Percentiles rank a stretch among this genome's conserved stretches.
These are phyloP conservation scores for Ormosia emarginata DNA, from an alignment of 306 rosid species.

Conservation along the genomic window DNA sequence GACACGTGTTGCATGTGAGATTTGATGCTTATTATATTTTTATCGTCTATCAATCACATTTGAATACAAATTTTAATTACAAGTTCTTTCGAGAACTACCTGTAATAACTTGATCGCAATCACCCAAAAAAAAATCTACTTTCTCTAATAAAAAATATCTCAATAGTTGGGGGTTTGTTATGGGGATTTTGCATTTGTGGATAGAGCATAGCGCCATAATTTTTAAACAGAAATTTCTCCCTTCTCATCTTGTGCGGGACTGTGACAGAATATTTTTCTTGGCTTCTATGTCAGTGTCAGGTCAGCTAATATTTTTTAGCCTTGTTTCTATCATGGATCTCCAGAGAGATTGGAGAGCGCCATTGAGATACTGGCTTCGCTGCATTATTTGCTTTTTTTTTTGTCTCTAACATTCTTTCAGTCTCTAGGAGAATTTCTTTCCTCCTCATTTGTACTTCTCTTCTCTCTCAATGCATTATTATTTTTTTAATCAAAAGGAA, in stretches of 20 bases:
- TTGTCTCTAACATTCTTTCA: not conserved
- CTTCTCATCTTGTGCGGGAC: not conserved
- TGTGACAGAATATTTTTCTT: not conserved
- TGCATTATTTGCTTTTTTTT: not conserved
- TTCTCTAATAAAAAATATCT: not conserved
- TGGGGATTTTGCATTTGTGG: not conserved
- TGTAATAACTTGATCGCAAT: not conserved
- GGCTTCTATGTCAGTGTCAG: not conserved
- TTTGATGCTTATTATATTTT: not conserved
- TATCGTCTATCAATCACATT: not conserved
- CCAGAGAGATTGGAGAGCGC: not conserved
- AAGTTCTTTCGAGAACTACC: not conserved
- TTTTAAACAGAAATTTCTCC: not conserved
- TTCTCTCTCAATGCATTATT: not conserved
- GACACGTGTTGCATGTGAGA: not conserved
- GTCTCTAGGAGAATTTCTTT: not conserved
- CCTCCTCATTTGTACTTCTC: not conserved
- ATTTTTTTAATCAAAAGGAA: not conserved
- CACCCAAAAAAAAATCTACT: too few relatives aligned
- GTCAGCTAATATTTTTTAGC: not conserved
- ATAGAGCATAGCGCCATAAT: not conserved
- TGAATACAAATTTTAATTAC: not conserved
- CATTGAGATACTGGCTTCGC: not conserved
- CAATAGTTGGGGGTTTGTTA: not conserved
- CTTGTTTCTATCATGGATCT: not conserved